phyloP scores from a whole-genome alignment of 805 yeast species.

The Ogataea nitratoaversa region DNA sequence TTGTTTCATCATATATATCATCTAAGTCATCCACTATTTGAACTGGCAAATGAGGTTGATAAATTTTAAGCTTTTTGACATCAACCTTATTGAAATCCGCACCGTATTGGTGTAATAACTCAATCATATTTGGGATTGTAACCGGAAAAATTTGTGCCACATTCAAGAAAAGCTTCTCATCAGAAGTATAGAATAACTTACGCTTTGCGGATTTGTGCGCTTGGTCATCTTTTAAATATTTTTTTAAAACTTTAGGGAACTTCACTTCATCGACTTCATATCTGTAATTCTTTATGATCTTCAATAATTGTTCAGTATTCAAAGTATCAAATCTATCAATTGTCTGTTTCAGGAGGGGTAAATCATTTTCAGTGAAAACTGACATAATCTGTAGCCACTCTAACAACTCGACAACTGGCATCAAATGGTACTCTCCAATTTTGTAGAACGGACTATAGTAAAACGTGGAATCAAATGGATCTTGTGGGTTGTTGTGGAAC shows the following conservation, averaged over 20 bases:
- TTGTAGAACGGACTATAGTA: constrained; percentile 62
- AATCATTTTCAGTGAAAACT: constrained; percentile 49
- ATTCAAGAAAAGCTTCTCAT: constrained; percentile 42
- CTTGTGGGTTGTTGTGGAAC: constrained; percentile 25
- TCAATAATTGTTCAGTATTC: constrained; percentile 65
- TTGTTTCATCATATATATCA: constrained; percentile 49
- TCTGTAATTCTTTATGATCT: constrained; percentile 69
- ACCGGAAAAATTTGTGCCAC: constrained; percentile 51
- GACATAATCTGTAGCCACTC: constrained; percentile 91
- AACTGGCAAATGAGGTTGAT: constrained; percentile 70
- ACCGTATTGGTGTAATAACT: constrained; percentile 72
- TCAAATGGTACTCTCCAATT: constrained; percentile 62
- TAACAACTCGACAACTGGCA: constrained; percentile 70
- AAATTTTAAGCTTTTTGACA: constrained; percentile 47
- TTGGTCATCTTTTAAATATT: constrained; percentile 35
- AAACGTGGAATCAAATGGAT: constrained; percentile 50
- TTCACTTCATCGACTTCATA: constrained; percentile 80
- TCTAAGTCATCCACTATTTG: constrained; percentile 70
- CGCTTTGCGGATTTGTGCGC: constrained; percentile 10
- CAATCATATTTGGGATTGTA: constrained; percentile 67
- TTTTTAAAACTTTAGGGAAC: constrained; percentile 49
- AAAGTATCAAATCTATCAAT: constrained; percentile 50
- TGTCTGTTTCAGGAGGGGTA: constrained; percentile 56
- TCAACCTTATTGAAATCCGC: constrained; percentile 65
- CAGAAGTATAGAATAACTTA: constrained; percentile 20